These are phyloP conservation scores for Viridothelium virens DNA, from an alignment of 495 filamentous ascomycete genomes.

Conservation along the genomic window DNA sequence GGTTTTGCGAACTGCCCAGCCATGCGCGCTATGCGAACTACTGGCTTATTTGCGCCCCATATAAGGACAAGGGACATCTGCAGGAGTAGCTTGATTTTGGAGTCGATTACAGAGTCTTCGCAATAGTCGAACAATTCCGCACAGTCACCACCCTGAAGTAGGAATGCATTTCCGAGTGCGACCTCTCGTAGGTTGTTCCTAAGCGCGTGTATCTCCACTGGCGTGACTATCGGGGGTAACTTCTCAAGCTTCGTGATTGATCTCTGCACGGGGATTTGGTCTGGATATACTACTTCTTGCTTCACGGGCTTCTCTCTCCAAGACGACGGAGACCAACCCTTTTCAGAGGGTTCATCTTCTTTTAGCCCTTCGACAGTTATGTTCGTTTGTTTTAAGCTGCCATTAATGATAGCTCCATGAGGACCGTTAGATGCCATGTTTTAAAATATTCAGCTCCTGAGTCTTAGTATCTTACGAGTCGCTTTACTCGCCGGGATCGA, in stretches of 20 bases:
- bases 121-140: constrained; percentile 98
- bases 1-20: constrained; percentile 97
- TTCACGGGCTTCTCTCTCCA: constrained; percentile 90
- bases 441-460: background rate
- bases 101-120: constrained; percentile 73
- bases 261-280: constrained; percentile 53
- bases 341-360: background rate
- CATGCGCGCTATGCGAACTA: constrained; percentile 91
- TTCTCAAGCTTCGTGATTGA: constrained; percentile 63
- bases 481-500: background rate
- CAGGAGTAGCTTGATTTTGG: constrained; percentile 90
- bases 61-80: constrained; percentile 94
- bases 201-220: constrained; percentile 71
- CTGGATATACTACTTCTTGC: constrained; percentile 75
- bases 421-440: background rate
- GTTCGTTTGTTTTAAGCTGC: background rate
- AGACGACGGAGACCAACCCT: constrained; percentile 42
- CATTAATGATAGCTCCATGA: background rate
- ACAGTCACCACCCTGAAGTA: constrained; percentile 94
- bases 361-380: too few species aligned
- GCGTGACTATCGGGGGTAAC: constrained; percentile 84
- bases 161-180: constrained; percentile 83
- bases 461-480: background rate
- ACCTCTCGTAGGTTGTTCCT: constrained; percentile 73
- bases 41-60: constrained; percentile 82